Evolutionary conservation across 441 rosid species (phyloP).

Genomic region (Caryocar brasiliense): DNA sequence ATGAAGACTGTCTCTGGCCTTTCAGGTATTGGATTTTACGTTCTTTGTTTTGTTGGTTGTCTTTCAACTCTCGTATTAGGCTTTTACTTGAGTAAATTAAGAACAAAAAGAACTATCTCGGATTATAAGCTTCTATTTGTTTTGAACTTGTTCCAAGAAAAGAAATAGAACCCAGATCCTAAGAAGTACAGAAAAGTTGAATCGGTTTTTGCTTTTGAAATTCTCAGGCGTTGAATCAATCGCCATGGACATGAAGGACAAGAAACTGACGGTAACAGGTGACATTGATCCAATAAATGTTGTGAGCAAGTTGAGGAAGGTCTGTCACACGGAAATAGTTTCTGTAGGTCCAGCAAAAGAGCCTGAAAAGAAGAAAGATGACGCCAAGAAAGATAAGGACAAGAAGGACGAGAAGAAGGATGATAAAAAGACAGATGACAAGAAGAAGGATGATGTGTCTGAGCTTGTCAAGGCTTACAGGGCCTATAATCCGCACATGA

Average conservation of each 20-base stretch:
- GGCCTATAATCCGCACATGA: constrained; percentile 18
- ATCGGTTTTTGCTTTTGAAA: background rate
- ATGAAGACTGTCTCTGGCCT: constrained; percentile 37
- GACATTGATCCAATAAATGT: constrained; percentile 33
- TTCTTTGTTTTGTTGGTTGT: background rate
- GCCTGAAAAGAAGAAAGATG: constrained; percentile 49
- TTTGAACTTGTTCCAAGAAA: too few species aligned
- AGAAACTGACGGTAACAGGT: constrained; percentile 51
- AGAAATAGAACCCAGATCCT: background rate
- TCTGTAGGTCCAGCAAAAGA: constrained; percentile 61
- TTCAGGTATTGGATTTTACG: constrained; percentile 18
- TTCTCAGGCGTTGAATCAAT: constrained; percentile 45
- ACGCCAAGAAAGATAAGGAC: constrained; percentile 28
- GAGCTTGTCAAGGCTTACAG: constrained; percentile 7
- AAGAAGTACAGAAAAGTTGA: background rate
- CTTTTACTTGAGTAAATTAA: too few species aligned
- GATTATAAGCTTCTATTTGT: too few species aligned
- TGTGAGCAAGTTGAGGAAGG: constrained; percentile 45
- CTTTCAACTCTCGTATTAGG: too few species aligned
- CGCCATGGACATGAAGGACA: constrained; percentile 43
- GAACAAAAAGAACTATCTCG: too few species aligned
- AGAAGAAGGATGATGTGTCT: constrained; percentile 11
- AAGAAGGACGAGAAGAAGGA: constrained; percentile 17
- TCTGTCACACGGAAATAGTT: constrained; percentile 30
- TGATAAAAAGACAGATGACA: too few species aligned